Evolutionary conservation across 345 rosid genomes (phyloP).

Genomic region (Hibiscus mutabilis): DNA sequence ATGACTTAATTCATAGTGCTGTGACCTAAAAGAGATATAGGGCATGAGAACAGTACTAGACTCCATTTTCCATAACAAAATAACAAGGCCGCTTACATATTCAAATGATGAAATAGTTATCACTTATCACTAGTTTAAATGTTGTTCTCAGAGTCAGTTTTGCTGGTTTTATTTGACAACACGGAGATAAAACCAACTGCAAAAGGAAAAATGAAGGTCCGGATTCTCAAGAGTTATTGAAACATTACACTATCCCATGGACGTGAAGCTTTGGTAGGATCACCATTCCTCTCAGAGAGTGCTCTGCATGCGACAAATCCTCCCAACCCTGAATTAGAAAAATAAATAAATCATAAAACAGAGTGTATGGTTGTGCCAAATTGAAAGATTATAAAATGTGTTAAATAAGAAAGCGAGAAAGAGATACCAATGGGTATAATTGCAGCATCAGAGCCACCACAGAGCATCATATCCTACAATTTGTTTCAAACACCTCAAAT

Average conservation of each 20-base stretch:
- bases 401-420: conserved; percentile 15
- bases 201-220: background rate
- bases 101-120: background rate
- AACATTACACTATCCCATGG: conserved; percentile 85
- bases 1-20: conserved; percentile 1
- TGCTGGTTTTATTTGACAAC: background rate
- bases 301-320: conserved; percentile 93
- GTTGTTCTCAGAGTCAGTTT: background rate
- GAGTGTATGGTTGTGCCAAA: background rate
- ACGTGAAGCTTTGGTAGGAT: conserved; percentile 92
- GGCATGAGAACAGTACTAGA: background rate
- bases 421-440: conserved; percentile 80
- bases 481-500: conserved; percentile 18
- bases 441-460: conserved; percentile 92
- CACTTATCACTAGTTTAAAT: background rate
- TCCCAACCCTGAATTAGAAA: conserved; percentile 66
- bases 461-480: conserved; percentile 85
- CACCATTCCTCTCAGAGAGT: conserved; percentile 77
- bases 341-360: conserved; percentile 13
- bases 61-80: background rate
- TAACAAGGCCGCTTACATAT: background rate
- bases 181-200: background rate
- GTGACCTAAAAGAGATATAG: background rate
- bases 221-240: background rate
- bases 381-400: conserved; percentile 10